phyloP scores from a whole-genome alignment of 2,329 filamentous ascomycete genomes.

The Ascochyta rabiei region DNA sequence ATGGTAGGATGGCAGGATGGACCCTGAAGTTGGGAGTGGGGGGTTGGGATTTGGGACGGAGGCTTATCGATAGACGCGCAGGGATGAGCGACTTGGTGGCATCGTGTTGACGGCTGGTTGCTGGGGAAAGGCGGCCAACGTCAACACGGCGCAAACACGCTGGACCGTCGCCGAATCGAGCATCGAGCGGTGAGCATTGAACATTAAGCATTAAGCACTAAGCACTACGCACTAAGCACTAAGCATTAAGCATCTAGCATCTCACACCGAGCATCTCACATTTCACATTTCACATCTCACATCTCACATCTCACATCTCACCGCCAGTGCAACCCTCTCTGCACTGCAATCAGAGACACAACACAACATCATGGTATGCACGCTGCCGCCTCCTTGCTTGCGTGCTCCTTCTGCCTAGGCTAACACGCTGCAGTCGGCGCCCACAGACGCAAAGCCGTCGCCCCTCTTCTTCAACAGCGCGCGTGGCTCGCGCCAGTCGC shows the following conservation, averaged over 20 bases:
- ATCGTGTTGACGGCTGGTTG: background rate
- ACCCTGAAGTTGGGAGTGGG: too few species aligned
- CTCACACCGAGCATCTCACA: too few species aligned
- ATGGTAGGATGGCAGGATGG: too few species aligned
- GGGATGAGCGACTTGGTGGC: background rate
- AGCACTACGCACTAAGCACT: too few species aligned
- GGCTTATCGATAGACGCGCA: background rate
- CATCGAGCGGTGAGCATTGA: too few species aligned
- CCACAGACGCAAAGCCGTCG: constrained; percentile 49
- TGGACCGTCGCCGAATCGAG: background rate
- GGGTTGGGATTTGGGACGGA: too few species aligned
- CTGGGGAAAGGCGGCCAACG: constrained; percentile 2
- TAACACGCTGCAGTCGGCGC: constrained; percentile 37
- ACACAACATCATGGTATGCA: constrained; percentile 20
- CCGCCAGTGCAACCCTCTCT: background rate
- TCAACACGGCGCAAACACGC: constrained; percentile 25
- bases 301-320: background rate
- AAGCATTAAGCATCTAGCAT: too few species aligned
- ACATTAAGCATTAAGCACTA: too few species aligned
- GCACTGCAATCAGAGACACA: constrained; percentile 1
- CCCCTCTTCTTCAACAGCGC: constrained; percentile 53
- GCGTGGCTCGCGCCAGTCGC: constrained; percentile 46
- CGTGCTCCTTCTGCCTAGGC: background rate
- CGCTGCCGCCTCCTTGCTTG: background rate
- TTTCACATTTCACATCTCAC: too few species aligned